These are phyloP conservation scores for Mycena pura DNA, from an alignment of 768 basidiomycete species.

Conservation along the genomic window DNA sequence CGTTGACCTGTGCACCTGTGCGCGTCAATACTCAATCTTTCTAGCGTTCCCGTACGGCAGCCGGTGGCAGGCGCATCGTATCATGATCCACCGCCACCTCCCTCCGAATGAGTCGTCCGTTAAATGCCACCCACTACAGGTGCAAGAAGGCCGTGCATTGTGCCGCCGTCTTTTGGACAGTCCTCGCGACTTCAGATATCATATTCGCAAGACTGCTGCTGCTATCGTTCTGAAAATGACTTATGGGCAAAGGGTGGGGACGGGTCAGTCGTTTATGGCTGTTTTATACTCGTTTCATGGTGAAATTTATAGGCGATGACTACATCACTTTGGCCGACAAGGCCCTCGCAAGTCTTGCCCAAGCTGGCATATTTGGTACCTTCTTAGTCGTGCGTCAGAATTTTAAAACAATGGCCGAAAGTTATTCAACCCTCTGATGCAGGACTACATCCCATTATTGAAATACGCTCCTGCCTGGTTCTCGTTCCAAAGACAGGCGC, in stretches of 20 bases:
- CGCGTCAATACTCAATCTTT: not conserved
- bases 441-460: conserved; percentile 43
- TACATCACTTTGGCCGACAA: conserved; percentile 49
- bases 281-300: not conserved
- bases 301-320: conserved; percentile 35
- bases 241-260: conserved; percentile 46
- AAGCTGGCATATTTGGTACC: conserved; percentile 50
- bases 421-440: not conserved
- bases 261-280: conserved; percentile 18
- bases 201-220: conserved; percentile 45
- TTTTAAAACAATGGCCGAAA: not conserved
- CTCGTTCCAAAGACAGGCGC: conserved; percentile 48
- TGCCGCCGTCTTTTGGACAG: conserved; percentile 43
- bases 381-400: conserved; percentile 47
- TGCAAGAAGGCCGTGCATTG: conserved; percentile 44
- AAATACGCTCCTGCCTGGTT: conserved; percentile 51
- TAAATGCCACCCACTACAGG: conserved; percentile 27
- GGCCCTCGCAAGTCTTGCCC: conserved; percentile 42
- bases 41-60: conserved; percentile 40
- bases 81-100: conserved; percentile 38
- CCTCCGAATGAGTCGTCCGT: conserved; percentile 17
- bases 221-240: conserved; percentile 48
- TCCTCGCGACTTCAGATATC: conserved; percentile 45
- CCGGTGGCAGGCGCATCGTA: conserved; percentile 44
- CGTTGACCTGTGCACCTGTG: not conserved